A percentile compares a stretch with the other conserved stretches of the same genome.
These are phyloP conservation scores for Elsinoe perseae DNA, from an alignment of 2,329 filamentous ascomycete genomes.

Conservation along the genomic window DNA sequence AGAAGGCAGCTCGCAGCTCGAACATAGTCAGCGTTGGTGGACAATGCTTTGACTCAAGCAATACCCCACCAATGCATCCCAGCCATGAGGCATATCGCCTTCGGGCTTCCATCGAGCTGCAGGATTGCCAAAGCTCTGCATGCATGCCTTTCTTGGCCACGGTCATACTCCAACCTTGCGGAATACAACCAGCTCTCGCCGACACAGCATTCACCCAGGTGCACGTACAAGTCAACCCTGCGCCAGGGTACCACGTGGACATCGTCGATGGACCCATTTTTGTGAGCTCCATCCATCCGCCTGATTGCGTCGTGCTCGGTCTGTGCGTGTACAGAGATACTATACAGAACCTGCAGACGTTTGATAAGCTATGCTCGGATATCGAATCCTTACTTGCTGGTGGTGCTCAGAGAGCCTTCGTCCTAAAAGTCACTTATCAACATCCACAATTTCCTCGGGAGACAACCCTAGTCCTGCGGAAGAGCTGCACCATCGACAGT, in stretches of 20 bases:
- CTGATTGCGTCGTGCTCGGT: background rate
- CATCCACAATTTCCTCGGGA: background rate
- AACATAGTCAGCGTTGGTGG: background rate
- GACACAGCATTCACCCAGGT: background rate
- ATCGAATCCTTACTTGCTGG: constrained; percentile 17
- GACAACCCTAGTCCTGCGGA: constrained; percentile 18
- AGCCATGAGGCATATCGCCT: background rate
- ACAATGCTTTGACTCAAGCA: background rate
- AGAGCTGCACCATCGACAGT: constrained; percentile 12
- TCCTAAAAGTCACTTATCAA: constrained; percentile 2
- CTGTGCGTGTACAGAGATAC: background rate
- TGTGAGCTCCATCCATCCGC: background rate
- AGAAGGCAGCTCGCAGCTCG: background rate
- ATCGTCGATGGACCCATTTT: background rate
- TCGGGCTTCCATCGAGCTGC: background rate
- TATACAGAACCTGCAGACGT: background rate
- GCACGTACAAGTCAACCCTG: background rate
- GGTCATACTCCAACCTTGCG: background rate
- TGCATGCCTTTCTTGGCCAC: background rate
- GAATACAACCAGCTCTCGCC: background rate
- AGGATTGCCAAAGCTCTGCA: background rate
- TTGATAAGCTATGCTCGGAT: constrained; percentile 11
- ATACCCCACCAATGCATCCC: background rate
- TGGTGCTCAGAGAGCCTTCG: constrained; percentile 14
- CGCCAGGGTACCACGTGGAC: background rate